Evolutionary conservation across 2,329 filamentous ascomycete species (phyloP).

Genomic region (Alternaria ventricosa): DNA sequence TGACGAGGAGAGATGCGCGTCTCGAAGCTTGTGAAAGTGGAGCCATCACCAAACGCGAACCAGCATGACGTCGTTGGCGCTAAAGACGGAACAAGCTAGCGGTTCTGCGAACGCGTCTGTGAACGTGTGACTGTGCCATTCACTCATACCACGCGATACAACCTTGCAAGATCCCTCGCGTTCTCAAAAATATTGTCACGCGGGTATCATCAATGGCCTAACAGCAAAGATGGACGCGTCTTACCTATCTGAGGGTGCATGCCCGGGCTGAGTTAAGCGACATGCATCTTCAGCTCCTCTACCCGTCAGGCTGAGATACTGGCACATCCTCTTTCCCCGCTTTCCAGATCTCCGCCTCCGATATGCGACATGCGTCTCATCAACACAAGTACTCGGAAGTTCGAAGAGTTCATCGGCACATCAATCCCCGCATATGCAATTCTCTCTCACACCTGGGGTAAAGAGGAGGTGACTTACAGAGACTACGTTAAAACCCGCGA

Average conservation of each 20-base stretch:
- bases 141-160: background rate
- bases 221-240: background rate
- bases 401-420: background rate
- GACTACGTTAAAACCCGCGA: background rate
- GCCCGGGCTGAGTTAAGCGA: background rate
- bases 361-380: background rate
- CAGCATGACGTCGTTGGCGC: constrained; percentile 13
- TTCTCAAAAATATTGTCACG: background rate
- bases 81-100: background rate
- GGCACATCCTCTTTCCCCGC: background rate
- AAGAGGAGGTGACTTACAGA: background rate
- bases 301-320: background rate
- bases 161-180: background rate
- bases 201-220: background rate
- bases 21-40: constrained; percentile 14
- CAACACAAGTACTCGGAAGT: background rate
- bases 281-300: background rate
- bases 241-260: background rate
- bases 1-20: constrained; percentile 6
- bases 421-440: background rate
- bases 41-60: constrained; percentile 7
- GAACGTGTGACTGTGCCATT: background rate
- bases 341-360: background rate
- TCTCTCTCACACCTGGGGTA: background rate
- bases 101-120: background rate